Evolutionary conservation across 192 early-diverging fungal species (phyloP), one percentile per base, ranked within the genome.

Genomic region (Obelidium mucronatum): DNA sequence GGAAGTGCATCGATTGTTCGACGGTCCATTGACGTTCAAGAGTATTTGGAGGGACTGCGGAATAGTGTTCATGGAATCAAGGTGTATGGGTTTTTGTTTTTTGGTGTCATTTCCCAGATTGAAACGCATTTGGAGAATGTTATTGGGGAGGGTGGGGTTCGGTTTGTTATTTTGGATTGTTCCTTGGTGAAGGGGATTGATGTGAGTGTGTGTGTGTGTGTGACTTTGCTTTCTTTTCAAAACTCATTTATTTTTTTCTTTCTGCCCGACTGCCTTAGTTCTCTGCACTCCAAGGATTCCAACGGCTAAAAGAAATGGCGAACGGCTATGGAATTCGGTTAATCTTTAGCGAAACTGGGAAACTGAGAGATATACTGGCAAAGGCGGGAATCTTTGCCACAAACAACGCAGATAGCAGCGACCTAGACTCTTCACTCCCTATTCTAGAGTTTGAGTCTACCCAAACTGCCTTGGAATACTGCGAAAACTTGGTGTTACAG

Each of bases 41-140:
- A 87, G 31, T 97, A 95, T 71, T 79, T 99, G 71, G 90, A 92
- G 64, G 83, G 91, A 42, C 93, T 95, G 11, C 94, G 93, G 37
- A 86, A 84, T 13, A 94, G 96, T 75, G 96, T 97, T 64, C 91
- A 93, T 67, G 90, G 94, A 6, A 87, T 98, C 79, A 92, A 92
- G 73, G 78, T 98, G 59, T 96, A 99, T 80, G 83, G 97, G 26
- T 97, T 97, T 73, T 87, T 99, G 88, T 99, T 99, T 76, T 99
- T 98, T 85, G 97, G 96, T 2, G 76, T 77, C 33, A 77, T 77
- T 58, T 70, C 67, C 4, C 76, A 77, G 48, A 30, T 87, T 22
- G 82, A 84, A 33, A 68, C 40, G 36, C 63, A 79, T 63, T 76
- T 88, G 58, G 68, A 74, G 19, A 51, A 74, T 1, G 30, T 69